Conservation (phyloP, 2,329 filamentous ascomycete species). For the Westerdykella aurantiaca region DNA sequence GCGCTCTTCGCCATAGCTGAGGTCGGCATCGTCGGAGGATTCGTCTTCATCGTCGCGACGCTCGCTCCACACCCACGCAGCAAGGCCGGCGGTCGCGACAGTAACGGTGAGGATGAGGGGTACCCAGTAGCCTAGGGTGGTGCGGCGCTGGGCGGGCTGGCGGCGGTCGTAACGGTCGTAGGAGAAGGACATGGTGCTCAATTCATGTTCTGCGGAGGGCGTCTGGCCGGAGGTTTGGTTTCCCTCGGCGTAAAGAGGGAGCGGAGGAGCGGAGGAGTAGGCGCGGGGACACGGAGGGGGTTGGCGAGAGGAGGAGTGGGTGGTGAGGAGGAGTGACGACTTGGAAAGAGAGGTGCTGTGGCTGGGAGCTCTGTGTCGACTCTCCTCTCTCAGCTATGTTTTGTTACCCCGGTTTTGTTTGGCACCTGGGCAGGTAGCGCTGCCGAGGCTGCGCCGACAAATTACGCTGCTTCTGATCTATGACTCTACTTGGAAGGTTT, state of each 20-base stretch:
- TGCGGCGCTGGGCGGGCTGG: constrained; percentile 50
- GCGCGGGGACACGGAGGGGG: constrained; percentile 2
- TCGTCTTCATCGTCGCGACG: constrained; percentile 65
- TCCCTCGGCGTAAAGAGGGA: background rate
- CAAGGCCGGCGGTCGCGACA: constrained; percentile 77
- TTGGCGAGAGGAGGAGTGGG: constrained; percentile 10
- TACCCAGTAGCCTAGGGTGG: constrained; percentile 76
- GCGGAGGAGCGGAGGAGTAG: background rate
- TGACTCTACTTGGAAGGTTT: too few species aligned
- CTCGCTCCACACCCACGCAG: constrained; percentile 92
- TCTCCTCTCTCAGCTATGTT: background rate
- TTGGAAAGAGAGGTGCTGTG: background rate
- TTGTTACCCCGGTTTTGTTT: too few species aligned
- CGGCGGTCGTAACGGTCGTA: constrained; percentile 57
- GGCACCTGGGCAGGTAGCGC: too few species aligned
- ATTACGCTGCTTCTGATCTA: too few species aligned
- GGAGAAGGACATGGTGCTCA: constrained; percentile 32
- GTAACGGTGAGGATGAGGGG: constrained; percentile 82
- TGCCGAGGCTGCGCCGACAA: too few species aligned
- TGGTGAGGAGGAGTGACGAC: constrained; percentile 3
- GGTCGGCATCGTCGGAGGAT: constrained; percentile 53
- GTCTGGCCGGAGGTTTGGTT: background rate
- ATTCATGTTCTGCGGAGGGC: constrained; percentile 11
- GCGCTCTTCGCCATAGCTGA: constrained; percentile 41
- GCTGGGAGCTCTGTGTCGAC: background rate